Conservation (phyloP, 331 rosid species). For the Acacia concinna region DNA sequence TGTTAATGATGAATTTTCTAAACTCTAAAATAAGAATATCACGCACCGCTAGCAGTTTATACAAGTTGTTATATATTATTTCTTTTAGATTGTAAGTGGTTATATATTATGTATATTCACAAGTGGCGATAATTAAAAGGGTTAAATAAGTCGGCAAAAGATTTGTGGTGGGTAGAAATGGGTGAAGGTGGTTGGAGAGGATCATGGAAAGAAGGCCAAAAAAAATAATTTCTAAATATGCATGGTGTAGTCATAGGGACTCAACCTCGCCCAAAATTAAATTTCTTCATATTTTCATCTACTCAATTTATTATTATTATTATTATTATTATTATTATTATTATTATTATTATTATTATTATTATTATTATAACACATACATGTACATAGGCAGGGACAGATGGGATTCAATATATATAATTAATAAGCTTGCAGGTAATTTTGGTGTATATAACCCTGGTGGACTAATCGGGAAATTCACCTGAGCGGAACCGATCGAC, state of each 20-base stretch:
- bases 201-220: constrained; percentile 37
- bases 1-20: neutral
- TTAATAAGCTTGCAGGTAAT: constrained; percentile 7
- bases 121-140: neutral
- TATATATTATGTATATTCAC: neutral
- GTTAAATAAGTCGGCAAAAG: constrained; percentile 12
- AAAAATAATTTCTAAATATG: constrained; percentile 24
- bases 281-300: constrained; percentile 16
- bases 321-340: no score
- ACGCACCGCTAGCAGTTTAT: neutral
- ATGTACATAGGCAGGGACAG: constrained; percentile 16
- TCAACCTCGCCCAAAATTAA: constrained; percentile 44
- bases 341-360: no score
- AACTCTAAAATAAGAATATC: neutral
- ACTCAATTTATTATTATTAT: no score
- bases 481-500: neutral
- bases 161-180: constrained; percentile 81
- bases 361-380: constrained; percentile 25
- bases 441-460: neutral
- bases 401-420: constrained; percentile 1
- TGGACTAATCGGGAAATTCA: neutral
- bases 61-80: no score
- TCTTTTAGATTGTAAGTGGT: no score
- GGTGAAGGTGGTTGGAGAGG: constrained; percentile 94
- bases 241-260: constrained; percentile 34